Percentiles rank a stretch among this genome's conserved stretches.
Conservation (phyloP, 345 rosid species). For the Gossypium anomalum region DNA sequence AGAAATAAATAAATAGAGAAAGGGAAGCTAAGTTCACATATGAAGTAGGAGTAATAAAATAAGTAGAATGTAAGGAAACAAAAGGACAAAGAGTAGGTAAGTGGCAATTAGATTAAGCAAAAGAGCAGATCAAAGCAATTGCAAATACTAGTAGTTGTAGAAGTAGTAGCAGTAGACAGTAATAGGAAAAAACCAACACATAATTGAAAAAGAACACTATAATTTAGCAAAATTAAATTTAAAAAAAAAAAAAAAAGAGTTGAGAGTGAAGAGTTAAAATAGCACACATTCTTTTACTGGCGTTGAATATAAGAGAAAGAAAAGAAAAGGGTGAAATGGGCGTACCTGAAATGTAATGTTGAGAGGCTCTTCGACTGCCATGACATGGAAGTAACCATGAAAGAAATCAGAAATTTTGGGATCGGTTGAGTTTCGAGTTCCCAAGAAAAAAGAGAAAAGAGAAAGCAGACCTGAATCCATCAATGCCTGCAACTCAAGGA, state of each 20-base stretch:
- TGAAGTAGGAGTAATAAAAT: not conserved
- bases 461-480: slow-evolving; percentile 42
- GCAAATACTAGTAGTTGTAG: not conserved
- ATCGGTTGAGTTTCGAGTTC: not conserved
- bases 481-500: slow-evolving; percentile 41
- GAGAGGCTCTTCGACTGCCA: slow-evolving; percentile 61
- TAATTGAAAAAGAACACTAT: not conserved
- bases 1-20: not conserved
- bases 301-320: not conserved
- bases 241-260: not conserved
- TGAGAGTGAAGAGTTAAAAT: not conserved
- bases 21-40: not conserved
- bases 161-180: too few relatives aligned
- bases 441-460: not conserved
- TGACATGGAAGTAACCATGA: not conserved
- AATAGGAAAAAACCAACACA: not conserved
- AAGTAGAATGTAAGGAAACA: not conserved
- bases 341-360: slow-evolving; percentile 53
- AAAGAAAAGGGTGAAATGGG: slow-evolving; percentile 2
- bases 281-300: not conserved
- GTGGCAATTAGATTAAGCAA: not conserved
- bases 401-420: not conserved
- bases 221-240: not conserved
- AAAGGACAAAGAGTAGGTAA: not conserved
- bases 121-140: not conserved